A percentile compares a stretch with the other conserved stretches of the same genome.
Conservation (phyloP, 2,329 filamentous ascomycete genomes). For the Zalaria obscura region DNA sequence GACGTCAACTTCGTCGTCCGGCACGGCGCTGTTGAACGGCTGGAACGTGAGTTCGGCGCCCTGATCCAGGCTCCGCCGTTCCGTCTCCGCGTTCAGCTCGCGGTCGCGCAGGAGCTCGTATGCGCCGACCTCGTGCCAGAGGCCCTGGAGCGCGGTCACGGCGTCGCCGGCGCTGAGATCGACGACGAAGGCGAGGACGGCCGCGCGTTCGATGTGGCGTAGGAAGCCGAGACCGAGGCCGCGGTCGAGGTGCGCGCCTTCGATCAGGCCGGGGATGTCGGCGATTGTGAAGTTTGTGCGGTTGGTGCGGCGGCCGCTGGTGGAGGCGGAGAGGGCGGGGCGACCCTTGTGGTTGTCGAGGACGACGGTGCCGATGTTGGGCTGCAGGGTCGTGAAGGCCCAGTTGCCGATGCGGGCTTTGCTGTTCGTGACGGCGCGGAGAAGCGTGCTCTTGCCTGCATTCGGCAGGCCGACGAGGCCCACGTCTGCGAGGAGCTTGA, state of each 20-base stretch:
- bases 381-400: conserved; percentile 92
- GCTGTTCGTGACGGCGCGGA: conserved; percentile 77
- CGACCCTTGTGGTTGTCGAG: conserved; percentile 75
- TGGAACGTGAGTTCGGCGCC: conserved; percentile 25
- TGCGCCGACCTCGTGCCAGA: conserved; percentile 83
- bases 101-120: conserved; percentile 73
- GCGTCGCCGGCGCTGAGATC: conserved; percentile 73
- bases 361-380: conserved; percentile 91
- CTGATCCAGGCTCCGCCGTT: conserved; percentile 39
- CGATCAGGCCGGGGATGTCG: conserved; percentile 87
- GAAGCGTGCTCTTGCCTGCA: conserved; percentile 85
- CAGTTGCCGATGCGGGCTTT: conserved; percentile 82
- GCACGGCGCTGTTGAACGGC: background rate
- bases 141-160: conserved; percentile 58
- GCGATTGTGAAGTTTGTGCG: conserved; percentile 82
- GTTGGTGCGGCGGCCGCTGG: conserved; percentile 20
- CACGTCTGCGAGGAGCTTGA: conserved; percentile 90
- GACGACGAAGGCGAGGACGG: conserved; percentile 84
- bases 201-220: conserved; percentile 84
- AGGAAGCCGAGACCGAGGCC: conserved; percentile 86
- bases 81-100: conserved; percentile 50
- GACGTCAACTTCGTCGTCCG: background rate
- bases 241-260: conserved; percentile 82
- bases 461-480: conserved; percentile 91
- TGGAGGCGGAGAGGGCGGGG: conserved; percentile 36